A percentile compares a stretch with the other conserved stretches of the same genome.
Conservation (phyloP, 2,329 filamentous ascomycete genomes). For the Triangularia verruculosa region DNA sequence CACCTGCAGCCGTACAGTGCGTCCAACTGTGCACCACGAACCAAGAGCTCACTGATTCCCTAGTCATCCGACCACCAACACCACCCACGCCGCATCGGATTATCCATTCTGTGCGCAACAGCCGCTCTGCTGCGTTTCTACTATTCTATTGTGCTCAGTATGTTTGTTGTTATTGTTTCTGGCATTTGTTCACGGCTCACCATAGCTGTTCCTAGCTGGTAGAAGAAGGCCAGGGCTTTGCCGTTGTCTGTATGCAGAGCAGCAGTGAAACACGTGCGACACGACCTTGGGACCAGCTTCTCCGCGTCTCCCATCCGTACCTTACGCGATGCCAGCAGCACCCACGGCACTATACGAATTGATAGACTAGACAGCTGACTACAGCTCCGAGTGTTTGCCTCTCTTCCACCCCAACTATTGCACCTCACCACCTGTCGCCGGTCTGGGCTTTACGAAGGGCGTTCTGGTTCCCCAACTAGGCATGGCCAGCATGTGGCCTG, state of each 20-base stretch:
- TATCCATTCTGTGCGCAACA: neutral
- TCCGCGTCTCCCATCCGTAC: slow-evolving; percentile 3
- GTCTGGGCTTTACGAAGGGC: neutral
- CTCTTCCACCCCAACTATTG: neutral
- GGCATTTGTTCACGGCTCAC: neutral
- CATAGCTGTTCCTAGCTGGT: neutral
- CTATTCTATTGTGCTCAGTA: neutral
- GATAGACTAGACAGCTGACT: neutral
- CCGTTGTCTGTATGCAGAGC: slow-evolving; percentile 5
- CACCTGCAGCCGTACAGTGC: slow-evolving; percentile 14
- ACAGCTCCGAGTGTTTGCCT: slow-evolving; percentile 1
- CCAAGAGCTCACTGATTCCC: neutral
- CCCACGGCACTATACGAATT: neutral
- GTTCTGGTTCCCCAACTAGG: neutral
- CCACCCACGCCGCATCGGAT: neutral
- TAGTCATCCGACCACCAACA: neutral
- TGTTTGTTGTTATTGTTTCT: neutral
- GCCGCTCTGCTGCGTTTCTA: neutral
- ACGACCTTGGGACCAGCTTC: slow-evolving; percentile 8
- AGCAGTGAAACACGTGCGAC: slow-evolving; percentile 15
- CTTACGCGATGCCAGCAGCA: neutral
- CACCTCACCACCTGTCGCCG: neutral
- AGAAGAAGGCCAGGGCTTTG: slow-evolving; percentile 3
- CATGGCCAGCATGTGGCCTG: neutral
- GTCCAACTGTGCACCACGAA: slow-evolving; percentile 5